Evolutionary conservation across 2,329 filamentous ascomycete genomes (phyloP), one percentile per base, ranked within the genome.

Genomic region (Aspergillus quadrilineatus): DNA sequence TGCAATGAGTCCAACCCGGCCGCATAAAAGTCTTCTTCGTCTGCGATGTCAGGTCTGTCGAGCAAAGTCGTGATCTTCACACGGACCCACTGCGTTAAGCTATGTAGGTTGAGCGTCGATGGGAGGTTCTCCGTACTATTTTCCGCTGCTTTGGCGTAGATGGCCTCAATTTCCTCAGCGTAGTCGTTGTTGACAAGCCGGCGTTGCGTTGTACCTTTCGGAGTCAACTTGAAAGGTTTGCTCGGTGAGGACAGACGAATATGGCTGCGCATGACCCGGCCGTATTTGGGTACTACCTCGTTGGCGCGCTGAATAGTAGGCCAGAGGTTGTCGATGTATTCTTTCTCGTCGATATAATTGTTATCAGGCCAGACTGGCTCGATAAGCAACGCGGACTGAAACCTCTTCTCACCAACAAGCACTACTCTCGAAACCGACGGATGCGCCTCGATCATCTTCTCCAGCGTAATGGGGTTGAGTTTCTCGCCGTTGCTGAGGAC

Each of bases 401-500:
- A 61, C 32, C 61, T 53, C 12, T 44, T 51, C 17, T 59, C 57
- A 49, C 62, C 62, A 43, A 64, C 59, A 41, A 64, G 53, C 9
- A 61, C 34, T 26, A 59, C 62, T 8, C 57, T 59, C 10, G 36
- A 48, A 7, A 64, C 57, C 9, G 50, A 55, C 8, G 59, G 55
- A 29, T 64, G 62, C 12, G 56, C 58, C 8, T 55, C 58, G 12
- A 64, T 54, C 15, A 57, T 53, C 32, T 54, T 55, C 41, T 64
- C 62, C 28, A 58, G 60, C 12, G 57, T 55, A 10, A 59, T 41
- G 7, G 60, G 62, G 5, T 60, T 61, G 26, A 64, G 60, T 29
- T 64, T 64, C 41, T 64, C 62, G 5, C 62, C 62, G 32, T 57
- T 64, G 6, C 60, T 63, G 5, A 68, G 57, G 12, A 66, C 59